Base-by-base conservation (phyloP, 2,329 filamentous ascomycete species). In the Colletotrichum ledebouriae region DNA sequence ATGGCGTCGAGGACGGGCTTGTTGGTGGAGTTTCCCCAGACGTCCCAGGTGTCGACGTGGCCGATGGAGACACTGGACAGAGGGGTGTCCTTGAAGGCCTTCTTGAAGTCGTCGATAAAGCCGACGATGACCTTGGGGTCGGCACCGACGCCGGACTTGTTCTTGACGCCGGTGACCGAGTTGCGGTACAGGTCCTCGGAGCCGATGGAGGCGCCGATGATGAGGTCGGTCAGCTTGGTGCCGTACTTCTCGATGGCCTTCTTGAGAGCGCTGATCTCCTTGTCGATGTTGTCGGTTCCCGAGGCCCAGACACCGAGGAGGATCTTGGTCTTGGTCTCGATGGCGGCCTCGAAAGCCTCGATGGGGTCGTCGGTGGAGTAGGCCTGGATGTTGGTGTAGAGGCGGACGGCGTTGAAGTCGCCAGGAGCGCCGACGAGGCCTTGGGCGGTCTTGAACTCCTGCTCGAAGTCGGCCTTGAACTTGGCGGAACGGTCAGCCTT, bases 291-390 rank as follows among this genome's bases (percentile, higher is more conserved):
- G 62, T 78, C 77, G 50, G 81, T 81, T 72, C 86, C 86, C 17
- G 85, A 86, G 56, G 85, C 78, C 90, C 90, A 92, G 74, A 91
- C 81, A 71, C 90, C 89, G 59, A 90, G 87, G 41, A 92, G 86
- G 50, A 92, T 80, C 71, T 85, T 80, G 17, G 87, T 89, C 49
- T 88, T 82, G 70, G 87, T 89, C 67, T 83, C 80, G 52, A 90
- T 82, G 73, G 90, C 89, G 41, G 90, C 90, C 81, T 93, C 92
- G 81, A 95, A 88, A 47, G 94, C 94, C 83, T 93, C 83, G 76
- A 97, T 84, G 59, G 94, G 94, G 79, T 95, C 91, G 73, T 87
- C 86, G 82, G 92, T 86, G 75, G 90, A 83, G 79, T 87, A 82
- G 75, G 85, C 85, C 78, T 88, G 86, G 76, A 90, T 87, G 82